Percentiles rank a stretch among this genome's conserved stretches.
phyloP scores from a whole-genome alignment of 768 basidiomycete genomes.

The Podaxis rugospora region DNA sequence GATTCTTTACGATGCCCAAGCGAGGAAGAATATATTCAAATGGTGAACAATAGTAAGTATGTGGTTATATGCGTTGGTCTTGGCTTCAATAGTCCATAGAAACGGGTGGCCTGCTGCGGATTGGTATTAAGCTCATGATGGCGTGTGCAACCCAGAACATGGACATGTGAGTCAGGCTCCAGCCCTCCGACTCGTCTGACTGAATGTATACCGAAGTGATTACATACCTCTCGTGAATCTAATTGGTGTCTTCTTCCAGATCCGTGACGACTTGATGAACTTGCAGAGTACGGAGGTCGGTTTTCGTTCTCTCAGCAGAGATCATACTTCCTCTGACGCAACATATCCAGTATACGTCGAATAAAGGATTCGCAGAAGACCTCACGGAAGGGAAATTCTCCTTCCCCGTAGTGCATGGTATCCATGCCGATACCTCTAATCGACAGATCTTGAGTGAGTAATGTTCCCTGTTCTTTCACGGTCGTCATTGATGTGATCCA shows the following conservation, averaged over 20 bases:
- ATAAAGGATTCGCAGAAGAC: slow-evolving; percentile 91
- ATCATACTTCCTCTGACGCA: background rate
- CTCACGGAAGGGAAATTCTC: slow-evolving; percentile 97
- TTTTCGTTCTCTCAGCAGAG: background rate
- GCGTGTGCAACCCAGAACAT: slow-evolving; percentile 66
- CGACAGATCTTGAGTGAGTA: slow-evolving; percentile 78
- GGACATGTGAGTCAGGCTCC: slow-evolving; percentile 41
- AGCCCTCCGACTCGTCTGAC: background rate
- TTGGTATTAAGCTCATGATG: slow-evolving; percentile 97
- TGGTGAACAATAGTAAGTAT: slow-evolving; percentile 90
- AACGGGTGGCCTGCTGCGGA: slow-evolving; percentile 88
- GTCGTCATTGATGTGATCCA: slow-evolving; percentile 22
- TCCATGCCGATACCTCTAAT: slow-evolving; percentile 73
- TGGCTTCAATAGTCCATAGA: slow-evolving; percentile 41
- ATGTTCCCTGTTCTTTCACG: background rate
- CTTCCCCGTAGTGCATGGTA: slow-evolving; percentile 90
- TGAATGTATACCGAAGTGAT: slow-evolving; percentile 44
- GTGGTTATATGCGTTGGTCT: background rate
- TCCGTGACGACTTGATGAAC: slow-evolving; percentile 97
- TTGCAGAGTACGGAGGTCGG: slow-evolving; percentile 79
- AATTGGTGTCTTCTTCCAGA: slow-evolving; percentile 93
- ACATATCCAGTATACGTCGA: slow-evolving; percentile 62
- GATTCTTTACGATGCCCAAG: slow-evolving; percentile 89
- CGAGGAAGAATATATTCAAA: slow-evolving; percentile 89
- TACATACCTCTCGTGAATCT: slow-evolving; percentile 92